Conservation (phyloP, 441 rosid genomes). For the Isatis lusitanica region DNA sequence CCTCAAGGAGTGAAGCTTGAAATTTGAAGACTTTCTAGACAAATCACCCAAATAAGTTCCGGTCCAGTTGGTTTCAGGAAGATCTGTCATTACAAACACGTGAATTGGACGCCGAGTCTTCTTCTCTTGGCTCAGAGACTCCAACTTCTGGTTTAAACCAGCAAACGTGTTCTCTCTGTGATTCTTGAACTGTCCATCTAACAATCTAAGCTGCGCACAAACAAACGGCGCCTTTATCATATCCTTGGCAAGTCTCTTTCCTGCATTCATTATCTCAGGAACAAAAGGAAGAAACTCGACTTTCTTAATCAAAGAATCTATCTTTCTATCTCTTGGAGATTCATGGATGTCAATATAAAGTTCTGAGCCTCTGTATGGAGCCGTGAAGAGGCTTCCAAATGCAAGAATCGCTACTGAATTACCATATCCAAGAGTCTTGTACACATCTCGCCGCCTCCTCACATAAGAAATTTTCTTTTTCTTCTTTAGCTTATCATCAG, state of each 20-base stretch:
- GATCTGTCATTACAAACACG: conserved; percentile 90
- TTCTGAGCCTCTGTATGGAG: conserved; percentile 79
- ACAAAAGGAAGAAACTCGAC: conserved; percentile 70
- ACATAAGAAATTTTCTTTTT: conserved; percentile 62
- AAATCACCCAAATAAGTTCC: conserved; percentile 69
- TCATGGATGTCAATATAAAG: conserved; percentile 57
- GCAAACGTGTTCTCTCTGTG: conserved; percentile 70
- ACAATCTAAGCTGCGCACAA: conserved; percentile 84
- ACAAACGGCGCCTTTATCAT: conserved; percentile 68
- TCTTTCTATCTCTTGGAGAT: conserved; percentile 43
- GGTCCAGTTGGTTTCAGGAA: conserved; percentile 81
- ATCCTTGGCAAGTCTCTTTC: conserved; percentile 58
- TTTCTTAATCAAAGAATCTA: conserved; percentile 50
- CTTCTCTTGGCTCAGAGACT: conserved; percentile 48
- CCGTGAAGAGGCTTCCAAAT: conserved; percentile 85
- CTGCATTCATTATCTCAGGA: conserved; percentile 62
- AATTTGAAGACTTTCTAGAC: conserved; percentile 41
- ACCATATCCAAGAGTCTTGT: conserved; percentile 64
- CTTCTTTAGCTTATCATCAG: conserved; percentile 77
- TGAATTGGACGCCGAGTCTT: conserved; percentile 34
- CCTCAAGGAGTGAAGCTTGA: conserved; percentile 48
- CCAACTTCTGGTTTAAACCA: conserved; percentile 61
- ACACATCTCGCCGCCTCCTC: conserved; percentile 69
- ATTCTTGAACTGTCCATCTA: conserved; percentile 96
- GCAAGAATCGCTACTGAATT: conserved; percentile 65